A percentile compares a stretch with the other conserved stretches of the same genome.
These are phyloP conservation scores for Ascobolus immersus DNA, from an alignment of 495 filamentous ascomycete species.

Conservation along the genomic window DNA sequence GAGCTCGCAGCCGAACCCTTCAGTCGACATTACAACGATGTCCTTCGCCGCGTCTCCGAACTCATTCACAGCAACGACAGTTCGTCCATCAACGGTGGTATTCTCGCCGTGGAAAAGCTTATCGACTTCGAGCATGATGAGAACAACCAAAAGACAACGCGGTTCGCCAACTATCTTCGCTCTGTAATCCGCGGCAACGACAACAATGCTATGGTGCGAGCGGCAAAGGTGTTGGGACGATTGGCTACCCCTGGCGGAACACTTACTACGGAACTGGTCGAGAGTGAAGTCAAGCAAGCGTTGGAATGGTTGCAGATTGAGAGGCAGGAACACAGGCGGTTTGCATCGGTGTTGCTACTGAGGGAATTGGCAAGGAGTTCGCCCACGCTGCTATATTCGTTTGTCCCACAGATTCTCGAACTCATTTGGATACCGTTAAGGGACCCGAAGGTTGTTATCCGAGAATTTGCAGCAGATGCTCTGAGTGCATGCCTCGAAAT, in stretches of 20 bases:
- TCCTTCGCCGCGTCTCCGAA: conserved; percentile 36
- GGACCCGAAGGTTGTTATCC: conserved; percentile 69
- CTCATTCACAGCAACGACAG: conserved; percentile 64
- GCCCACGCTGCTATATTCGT: conserved; percentile 77
- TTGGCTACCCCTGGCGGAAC: conserved; percentile 81
- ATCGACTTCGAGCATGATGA: conserved; percentile 94
- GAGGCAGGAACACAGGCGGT: conserved; percentile 69
- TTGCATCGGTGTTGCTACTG: conserved; percentile 72
- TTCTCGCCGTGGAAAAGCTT: conserved; percentile 70
- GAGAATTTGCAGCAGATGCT: conserved; percentile 70
- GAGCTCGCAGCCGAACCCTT: conserved; percentile 41
- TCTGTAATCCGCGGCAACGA: conserved; percentile 72
- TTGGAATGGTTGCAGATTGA: conserved; percentile 93
- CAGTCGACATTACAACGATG: conserved; percentile 34
- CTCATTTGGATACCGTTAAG: conserved; percentile 84
- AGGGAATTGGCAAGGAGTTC: conserved; percentile 74
- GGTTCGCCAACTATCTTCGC: conserved; percentile 74
- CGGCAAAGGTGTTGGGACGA: conserved; percentile 64
- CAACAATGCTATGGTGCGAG: conserved; percentile 58
- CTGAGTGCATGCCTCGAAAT: conserved; percentile 84
- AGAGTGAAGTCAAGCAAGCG: conserved; percentile 82
- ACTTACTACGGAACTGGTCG: conserved; percentile 83
- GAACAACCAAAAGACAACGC: conserved; percentile 72
- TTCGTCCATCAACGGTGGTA: conserved; percentile 67
- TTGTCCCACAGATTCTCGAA: conserved; percentile 71